Base-by-base conservation (phyloP, 208 protist species). In the Crithidia bombi region DNA sequence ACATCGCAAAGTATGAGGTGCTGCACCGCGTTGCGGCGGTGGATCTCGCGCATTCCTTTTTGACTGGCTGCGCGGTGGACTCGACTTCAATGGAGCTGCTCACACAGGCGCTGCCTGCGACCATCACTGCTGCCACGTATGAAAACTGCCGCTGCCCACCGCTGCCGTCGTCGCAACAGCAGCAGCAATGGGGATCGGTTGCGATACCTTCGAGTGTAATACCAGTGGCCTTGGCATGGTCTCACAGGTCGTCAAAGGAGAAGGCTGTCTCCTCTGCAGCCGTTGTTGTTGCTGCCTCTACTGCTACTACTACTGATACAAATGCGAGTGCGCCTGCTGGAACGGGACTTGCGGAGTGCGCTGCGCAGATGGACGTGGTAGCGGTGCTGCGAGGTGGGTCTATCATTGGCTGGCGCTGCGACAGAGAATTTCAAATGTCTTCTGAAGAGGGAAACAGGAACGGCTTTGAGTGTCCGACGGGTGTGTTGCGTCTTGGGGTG, bases 311-410 rank as follows among this genome's bases (percentile, higher is more conserved):
- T 19, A 14, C 39, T 39, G 6, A 1, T 36, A 36, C 7, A 7
- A n/a, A n/a, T n/a, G n/a, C n/a, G n/a, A n/a, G n/a, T n/a, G n/a
- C n/a, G n/a, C n/a, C n/a, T n/a, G 54, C n/a, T n/a, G 54, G 0
- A 15, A 5, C 12, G 3, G n/a, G 23, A 15, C 57, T 49, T 2
- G 59, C 41, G 17, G n/a, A 32, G 26, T 28, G 51, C 33, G 33
- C 69, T 5, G 21, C 33, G 17, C 11, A 41, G 55, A 4, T 76
- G 38, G 64, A 70, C 26, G 71, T 51, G 26, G 64, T 77, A 23
- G 71, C 50, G n/a, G 23, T 77, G 14, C 44, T 77, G 38, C 71
- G 71, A 5, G 58, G 63, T 15, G 71, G 71, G 23, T 55, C 58
- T 47, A 35, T 77, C 15, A 41, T 77, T 21, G 71, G 71, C 7